phyloP scores from a whole-genome alignment of 202 grass and related monocot genomes.

The Schoenoplectus tabernaemontani region DNA sequence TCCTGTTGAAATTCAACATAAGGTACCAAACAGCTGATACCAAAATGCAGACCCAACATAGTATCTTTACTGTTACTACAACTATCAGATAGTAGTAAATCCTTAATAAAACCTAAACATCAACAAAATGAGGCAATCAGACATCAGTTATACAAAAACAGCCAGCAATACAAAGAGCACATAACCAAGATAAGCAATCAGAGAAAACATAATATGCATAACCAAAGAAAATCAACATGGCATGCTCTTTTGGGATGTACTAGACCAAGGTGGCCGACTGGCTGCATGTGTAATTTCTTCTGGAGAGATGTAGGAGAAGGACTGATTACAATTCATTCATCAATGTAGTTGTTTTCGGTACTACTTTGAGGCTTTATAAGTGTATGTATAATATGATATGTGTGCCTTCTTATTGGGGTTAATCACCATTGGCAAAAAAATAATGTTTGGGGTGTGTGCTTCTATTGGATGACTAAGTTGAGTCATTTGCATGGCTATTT shows the following conservation, averaged over 20 bases:
- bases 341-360: constrained; percentile 64
- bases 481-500: constrained; percentile 56
- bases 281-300: constrained; percentile 65
- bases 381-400: constrained; percentile 51
- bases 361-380: constrained; percentile 58
- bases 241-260: constrained; percentile 63
- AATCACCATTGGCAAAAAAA: constrained; percentile 76
- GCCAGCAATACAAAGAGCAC: no score
- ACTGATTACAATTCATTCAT: constrained; percentile 56
- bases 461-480: constrained; percentile 41
- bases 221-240: constrained; percentile 46
- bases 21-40: no score
- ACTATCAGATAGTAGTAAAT: no score
- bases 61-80: no score
- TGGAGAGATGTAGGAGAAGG: constrained; percentile 59
- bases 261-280: constrained; percentile 43
- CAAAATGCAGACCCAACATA: no score
- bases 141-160: no score
- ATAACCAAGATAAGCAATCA: no score
- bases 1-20: no score
- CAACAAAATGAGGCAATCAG: no score
- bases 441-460: constrained; percentile 59
- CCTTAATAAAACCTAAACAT: no score
- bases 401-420: constrained; percentile 52
- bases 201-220: no score